phyloP scores from a whole-genome alignment of 768 basidiomycete genomes.

The Termitomyces sp. region DNA sequence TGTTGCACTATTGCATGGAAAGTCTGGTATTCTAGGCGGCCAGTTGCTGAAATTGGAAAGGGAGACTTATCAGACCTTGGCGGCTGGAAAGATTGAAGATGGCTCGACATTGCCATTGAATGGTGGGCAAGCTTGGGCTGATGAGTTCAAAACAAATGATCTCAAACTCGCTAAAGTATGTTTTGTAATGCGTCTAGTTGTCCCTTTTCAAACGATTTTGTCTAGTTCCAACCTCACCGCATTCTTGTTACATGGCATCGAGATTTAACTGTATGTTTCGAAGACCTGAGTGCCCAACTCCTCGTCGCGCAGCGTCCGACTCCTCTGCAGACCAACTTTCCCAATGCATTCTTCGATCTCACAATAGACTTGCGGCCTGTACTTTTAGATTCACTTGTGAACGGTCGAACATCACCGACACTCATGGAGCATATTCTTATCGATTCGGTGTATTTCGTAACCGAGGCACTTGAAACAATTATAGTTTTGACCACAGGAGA shows the following conservation, averaged over 20 bases:
- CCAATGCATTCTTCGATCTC: slow-evolving; percentile 58
- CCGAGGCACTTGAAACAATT: slow-evolving; percentile 57
- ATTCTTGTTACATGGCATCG: slow-evolving; percentile 62
- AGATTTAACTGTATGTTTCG: slow-evolving; percentile 67
- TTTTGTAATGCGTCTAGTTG: slow-evolving; percentile 1
- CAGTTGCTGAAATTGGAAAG: slow-evolving; percentile 46
- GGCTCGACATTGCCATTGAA: slow-evolving; percentile 35
- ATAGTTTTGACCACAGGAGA: slow-evolving; percentile 57
- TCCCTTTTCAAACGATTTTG: neutral
- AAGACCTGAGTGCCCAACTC: slow-evolving; percentile 72
- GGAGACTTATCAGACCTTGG: slow-evolving; percentile 44
- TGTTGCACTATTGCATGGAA: slow-evolving; percentile 33
- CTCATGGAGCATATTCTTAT: slow-evolving; percentile 34
- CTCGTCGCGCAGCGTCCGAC: slow-evolving; percentile 44
- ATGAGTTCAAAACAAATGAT: slow-evolving; percentile 47
- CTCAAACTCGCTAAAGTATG: slow-evolving; percentile 57
- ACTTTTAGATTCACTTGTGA: slow-evolving; percentile 44
- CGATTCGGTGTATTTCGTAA: slow-evolving; percentile 46
- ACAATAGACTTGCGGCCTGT: slow-evolving; percentile 56
- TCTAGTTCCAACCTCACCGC: slow-evolving; percentile 60
- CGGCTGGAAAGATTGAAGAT: slow-evolving; percentile 19
- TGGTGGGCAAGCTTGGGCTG: slow-evolving; percentile 60
- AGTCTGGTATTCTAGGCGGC: slow-evolving; percentile 40
- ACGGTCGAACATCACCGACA: slow-evolving; percentile 25
- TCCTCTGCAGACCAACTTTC: slow-evolving; percentile 62